phyloP scores from a whole-genome alignment of 2,329 filamentous ascomycete species.

The Exophiala viscosa region DNA sequence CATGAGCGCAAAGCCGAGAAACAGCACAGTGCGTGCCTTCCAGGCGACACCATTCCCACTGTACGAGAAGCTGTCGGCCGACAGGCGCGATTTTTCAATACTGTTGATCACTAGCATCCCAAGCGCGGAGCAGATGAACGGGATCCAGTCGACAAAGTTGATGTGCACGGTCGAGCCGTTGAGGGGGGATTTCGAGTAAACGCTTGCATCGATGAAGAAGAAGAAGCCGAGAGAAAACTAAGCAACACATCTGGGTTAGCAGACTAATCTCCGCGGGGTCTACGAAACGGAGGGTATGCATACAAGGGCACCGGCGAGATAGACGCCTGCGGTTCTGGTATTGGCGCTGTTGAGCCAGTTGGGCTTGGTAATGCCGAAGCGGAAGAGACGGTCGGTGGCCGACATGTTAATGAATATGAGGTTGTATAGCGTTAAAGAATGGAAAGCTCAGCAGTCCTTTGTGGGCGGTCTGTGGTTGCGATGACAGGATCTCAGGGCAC shows the following conservation, averaged over 20 bases:
- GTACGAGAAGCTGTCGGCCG: slow-evolving; percentile 63
- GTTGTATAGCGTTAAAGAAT: no score
- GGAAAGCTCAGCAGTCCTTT: no score
- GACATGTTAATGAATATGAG: no score
- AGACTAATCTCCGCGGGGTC: no score
- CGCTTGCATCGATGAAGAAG: slow-evolving; percentile 63
- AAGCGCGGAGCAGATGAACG: slow-evolving; percentile 64
- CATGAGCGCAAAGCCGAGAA: slow-evolving; percentile 66
- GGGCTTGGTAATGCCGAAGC: slow-evolving; percentile 56
- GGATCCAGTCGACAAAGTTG: slow-evolving; percentile 70
- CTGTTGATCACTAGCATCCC: slow-evolving; percentile 71
- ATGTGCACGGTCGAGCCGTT: slow-evolving; percentile 62
- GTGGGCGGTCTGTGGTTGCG: no score
- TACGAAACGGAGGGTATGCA: slow-evolving; percentile 25
- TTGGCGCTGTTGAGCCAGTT: slow-evolving; percentile 64
- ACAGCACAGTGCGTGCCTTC: slow-evolving; percentile 66
- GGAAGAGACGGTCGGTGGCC: slow-evolving; percentile 56
- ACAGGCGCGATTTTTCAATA: slow-evolving; percentile 64
- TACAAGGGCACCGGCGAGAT: slow-evolving; percentile 63
- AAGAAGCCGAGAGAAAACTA: slow-evolving; percentile 69
- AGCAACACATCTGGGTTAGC: neutral
- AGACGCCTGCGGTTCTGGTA: slow-evolving; percentile 62
- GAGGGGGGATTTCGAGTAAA: slow-evolving; percentile 59
- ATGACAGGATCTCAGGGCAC: no score
- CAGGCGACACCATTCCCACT: slow-evolving; percentile 64